phyloP scores from a whole-genome alignment of 2,329 filamentous ascomycete species.

The Colletotrichum graminicola region DNA sequence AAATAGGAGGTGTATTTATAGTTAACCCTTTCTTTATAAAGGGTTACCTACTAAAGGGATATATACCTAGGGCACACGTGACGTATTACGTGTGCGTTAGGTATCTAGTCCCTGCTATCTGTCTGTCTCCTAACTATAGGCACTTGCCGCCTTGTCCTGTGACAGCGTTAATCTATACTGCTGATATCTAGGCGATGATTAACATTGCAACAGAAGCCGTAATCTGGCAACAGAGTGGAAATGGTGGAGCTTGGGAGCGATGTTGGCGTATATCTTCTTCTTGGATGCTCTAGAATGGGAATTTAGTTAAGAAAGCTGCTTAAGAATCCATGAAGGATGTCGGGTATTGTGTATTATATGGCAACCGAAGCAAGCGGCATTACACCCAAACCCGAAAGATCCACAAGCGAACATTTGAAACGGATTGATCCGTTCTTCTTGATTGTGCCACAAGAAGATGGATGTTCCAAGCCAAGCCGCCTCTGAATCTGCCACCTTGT shows the following conservation, averaged over 20 bases:
- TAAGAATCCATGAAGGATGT: background rate
- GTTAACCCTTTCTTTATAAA: too few species aligned
- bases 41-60: too few species aligned
- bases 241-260: background rate
- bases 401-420: background rate
- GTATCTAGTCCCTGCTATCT: too few species aligned
- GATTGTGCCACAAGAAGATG: background rate
- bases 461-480: background rate
- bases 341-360: background rate
- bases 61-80: too few species aligned
- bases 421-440: background rate
- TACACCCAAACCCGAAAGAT: background rate
- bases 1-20: too few species aligned
- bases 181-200: too few species aligned
- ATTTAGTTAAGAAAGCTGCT: conserved; percentile 10
- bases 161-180: too few species aligned
- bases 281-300: background rate
- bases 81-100: too few species aligned
- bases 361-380: background rate
- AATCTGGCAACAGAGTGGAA: background rate
- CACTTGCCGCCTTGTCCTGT: too few species aligned
- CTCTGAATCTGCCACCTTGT: background rate
- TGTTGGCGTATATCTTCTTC: background rate
- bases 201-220: too few species aligned
- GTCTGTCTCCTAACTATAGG: too few species aligned